phyloP scores from a whole-genome alignment of 495 filamentous ascomycete genomes.

The Thermothielavioides terrestris region DNA sequence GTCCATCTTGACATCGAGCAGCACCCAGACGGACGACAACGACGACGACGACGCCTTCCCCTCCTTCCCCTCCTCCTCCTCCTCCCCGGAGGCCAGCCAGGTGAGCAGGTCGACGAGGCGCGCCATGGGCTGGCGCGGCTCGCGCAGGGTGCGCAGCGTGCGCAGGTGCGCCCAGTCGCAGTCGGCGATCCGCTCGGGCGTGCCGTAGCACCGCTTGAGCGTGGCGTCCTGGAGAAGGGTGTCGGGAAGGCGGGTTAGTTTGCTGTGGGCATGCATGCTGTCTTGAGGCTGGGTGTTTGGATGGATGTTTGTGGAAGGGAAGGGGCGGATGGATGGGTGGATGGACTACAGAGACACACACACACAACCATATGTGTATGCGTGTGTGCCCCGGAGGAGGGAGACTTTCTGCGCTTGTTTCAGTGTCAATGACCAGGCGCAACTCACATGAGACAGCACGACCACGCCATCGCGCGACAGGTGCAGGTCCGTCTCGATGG shows the following conservation, averaged over 20 bases:
- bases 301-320: too few species aligned
- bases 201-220: constrained; percentile 72
- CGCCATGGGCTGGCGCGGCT: constrained; percentile 64
- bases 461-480: constrained; percentile 74
- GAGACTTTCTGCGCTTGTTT: too few species aligned
- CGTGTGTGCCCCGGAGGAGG: too few species aligned
- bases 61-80: too few species aligned
- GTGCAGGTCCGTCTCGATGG: constrained; percentile 83
- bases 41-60: too few species aligned
- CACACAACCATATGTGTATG: too few species aligned
- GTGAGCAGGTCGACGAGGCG: constrained; percentile 66
- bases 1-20: constrained; percentile 82
- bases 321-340: too few species aligned
- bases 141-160: constrained; percentile 54
- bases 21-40: constrained; percentile 71
- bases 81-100: constrained; percentile 52
- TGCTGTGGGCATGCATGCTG: too few species aligned
- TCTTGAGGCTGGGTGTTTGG: too few species aligned
- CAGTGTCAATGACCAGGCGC: too few species aligned
- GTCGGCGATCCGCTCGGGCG: constrained; percentile 58
- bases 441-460: constrained; percentile 74
- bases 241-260: too few species aligned
- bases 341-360: too few species aligned
- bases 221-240: constrained; percentile 67
- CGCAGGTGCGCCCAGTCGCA: constrained; percentile 66